A percentile compares a stretch with the other conserved stretches of the same genome.
These are phyloP conservation scores for Suhomyces bribrorum DNA, from an alignment of 1,139 yeast species.

Conservation along the genomic window DNA sequence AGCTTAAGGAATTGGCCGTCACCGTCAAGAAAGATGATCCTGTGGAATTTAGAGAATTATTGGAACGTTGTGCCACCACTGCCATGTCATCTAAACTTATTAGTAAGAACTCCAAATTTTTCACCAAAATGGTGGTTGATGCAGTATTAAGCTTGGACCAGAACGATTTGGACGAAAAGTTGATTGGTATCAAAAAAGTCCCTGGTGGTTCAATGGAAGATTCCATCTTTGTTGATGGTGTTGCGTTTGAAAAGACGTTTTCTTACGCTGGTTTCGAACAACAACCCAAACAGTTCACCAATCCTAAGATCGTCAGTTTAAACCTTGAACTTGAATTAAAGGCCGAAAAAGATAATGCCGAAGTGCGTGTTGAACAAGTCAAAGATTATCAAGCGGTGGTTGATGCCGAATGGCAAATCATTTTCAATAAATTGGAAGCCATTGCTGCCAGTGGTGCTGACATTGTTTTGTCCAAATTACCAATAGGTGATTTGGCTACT, in stretches of 20 bases:
- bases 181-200: conserved; percentile 93
- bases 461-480: conserved; percentile 88
- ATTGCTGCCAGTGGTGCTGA: conserved; percentile 86
- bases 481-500: conserved; percentile 97
- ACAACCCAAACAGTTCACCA: conserved; percentile 81
- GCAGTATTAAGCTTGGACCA: conserved; percentile 88
- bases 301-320: conserved; percentile 82
- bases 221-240: conserved; percentile 85
- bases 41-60: conserved; percentile 65
- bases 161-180: conserved; percentile 78
- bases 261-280: conserved; percentile 98
- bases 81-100: conserved; percentile 97
- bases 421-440: conserved; percentile 80
- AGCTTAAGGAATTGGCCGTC: conserved; percentile 73
- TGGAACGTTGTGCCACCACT: conserved; percentile 92
- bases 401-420: conserved; percentile 98
- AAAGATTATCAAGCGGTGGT: conserved; percentile 93
- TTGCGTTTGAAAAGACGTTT: conserved; percentile 95
- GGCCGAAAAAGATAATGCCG: conserved; percentile 99
- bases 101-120: conserved; percentile 80
- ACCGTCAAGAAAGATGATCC: conserved; percentile 53
- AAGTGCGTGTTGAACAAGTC: conserved; percentile 92
- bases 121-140: conserved; percentile 95
- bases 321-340: conserved; percentile 94
- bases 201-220: conserved; percentile 98